phyloP scores from a whole-genome alignment of 73 alveolate genomes.

The Paramecium octaurelia region DNA sequence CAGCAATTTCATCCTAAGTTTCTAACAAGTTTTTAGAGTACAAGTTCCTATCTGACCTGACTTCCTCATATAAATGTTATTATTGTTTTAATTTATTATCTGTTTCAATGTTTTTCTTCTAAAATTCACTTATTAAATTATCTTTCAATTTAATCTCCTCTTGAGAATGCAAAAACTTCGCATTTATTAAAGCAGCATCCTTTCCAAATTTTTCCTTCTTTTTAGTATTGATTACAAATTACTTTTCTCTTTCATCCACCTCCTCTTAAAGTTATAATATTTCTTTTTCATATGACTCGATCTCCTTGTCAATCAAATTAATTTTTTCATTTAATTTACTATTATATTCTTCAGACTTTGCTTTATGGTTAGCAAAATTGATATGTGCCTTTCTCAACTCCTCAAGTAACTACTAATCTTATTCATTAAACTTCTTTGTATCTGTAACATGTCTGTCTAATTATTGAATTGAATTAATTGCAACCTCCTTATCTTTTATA shows the following conservation, averaged over 20 bases:
- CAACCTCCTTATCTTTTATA: constrained; percentile 69
- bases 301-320: constrained; percentile 61
- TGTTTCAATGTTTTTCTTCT: constrained; percentile 90
- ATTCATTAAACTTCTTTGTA: constrained; percentile 75
- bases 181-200: constrained; percentile 88
- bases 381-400: constrained; percentile 82
- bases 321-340: constrained; percentile 66
- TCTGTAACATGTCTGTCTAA: constrained; percentile 57
- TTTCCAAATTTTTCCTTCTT: constrained; percentile 88
- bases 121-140: constrained; percentile 88
- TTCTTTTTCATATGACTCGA: constrained; percentile 64
- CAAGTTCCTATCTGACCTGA: constrained; percentile 96
- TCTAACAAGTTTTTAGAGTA: constrained; percentile 97
- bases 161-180: constrained; percentile 77
- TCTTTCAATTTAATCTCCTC: constrained; percentile 91
- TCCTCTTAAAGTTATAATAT: constrained; percentile 64
- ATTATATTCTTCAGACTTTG: constrained; percentile 73
- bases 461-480: constrained; percentile 42
- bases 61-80: constrained; percentile 98
- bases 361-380: constrained; percentile 70
- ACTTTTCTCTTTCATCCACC: constrained; percentile 65
- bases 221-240: constrained; percentile 67
- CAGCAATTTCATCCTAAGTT: constrained; percentile 91
- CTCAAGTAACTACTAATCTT: constrained; percentile 76
- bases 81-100: constrained; percentile 94